Conservation (phyloP, 202 grass and related monocot species). For the Brachypodium distachyon region DNA sequence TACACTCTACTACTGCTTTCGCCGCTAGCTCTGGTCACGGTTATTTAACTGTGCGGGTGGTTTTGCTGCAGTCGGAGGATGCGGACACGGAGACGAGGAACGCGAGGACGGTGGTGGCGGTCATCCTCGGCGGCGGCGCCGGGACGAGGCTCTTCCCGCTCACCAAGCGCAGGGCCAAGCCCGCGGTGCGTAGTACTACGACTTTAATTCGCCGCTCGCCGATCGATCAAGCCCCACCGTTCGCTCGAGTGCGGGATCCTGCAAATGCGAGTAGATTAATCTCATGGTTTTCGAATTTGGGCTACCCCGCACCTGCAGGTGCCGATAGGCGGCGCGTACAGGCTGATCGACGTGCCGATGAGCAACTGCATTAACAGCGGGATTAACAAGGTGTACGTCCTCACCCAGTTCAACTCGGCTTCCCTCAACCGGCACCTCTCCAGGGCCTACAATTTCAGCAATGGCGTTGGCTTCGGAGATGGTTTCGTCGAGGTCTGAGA, state of each 20-base stretch:
- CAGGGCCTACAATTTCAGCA: slow-evolving; percentile 60
- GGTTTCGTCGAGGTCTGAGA: slow-evolving; percentile 77
- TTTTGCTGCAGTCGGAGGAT: slow-evolving; percentile 45
- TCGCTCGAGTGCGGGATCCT: neutral
- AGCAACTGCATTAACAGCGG: slow-evolving; percentile 94
- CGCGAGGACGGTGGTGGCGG: slow-evolving; percentile 66
- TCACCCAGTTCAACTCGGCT: slow-evolving; percentile 87
- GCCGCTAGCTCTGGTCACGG: neutral
- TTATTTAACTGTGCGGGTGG: neutral
- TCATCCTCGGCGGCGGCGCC: slow-evolving; percentile 83
- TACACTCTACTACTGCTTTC: neutral
- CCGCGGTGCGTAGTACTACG: slow-evolving; percentile 41
- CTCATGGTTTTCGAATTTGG: neutral
- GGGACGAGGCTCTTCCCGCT: slow-evolving; percentile 86
- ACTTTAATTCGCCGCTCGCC: neutral
- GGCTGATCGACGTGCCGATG: slow-evolving; percentile 82
- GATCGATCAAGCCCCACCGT: neutral
- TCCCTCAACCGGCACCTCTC: slow-evolving; percentile 76
- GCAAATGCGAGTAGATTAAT: neutral
- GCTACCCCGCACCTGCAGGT: slow-evolving; percentile 35
- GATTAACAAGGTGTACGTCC: slow-evolving; percentile 79
- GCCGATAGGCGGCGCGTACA: slow-evolving; percentile 75
- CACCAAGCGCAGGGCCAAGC: slow-evolving; percentile 81
- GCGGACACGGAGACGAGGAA: slow-evolving; percentile 36
- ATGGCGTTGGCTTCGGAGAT: slow-evolving; percentile 44